Evolutionary conservation across 768 basidiomycete genomes (phyloP).

Genomic region (Rhodotorula kratochvilovae): DNA sequence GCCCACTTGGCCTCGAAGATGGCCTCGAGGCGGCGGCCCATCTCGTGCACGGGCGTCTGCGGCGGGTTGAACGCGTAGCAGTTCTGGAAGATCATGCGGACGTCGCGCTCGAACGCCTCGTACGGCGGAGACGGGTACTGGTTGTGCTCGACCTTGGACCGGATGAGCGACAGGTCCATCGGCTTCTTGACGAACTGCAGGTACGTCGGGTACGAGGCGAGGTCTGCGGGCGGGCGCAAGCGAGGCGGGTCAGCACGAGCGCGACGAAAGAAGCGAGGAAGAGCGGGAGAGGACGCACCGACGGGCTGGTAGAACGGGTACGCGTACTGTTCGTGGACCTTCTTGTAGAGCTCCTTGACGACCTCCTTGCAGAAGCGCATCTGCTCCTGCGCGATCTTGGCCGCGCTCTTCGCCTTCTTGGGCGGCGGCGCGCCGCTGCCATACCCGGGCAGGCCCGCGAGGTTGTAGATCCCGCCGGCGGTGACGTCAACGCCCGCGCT

Average conservation of each 20-base stretch:
- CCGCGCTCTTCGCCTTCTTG: conserved; percentile 25
- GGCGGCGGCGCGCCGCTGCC: conserved; percentile 26
- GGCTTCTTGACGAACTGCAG: conserved; percentile 84
- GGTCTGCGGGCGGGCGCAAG: conserved; percentile 55
- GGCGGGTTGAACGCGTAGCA: conserved; percentile 87
- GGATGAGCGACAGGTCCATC: conserved; percentile 90
- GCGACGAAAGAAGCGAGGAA: background rate
- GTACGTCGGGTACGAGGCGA: conserved; percentile 68
- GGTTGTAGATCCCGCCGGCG: conserved; percentile 47
- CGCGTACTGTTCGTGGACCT: conserved; percentile 68
- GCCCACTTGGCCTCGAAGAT: conserved; percentile 92
- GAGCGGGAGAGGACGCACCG: conserved; percentile 56
- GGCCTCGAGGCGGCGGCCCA: conserved; percentile 76
- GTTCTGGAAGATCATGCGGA: conserved; percentile 91
- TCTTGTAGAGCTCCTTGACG: conserved; percentile 68
- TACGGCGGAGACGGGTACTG: conserved; percentile 64
- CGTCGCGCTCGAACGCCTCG: conserved; percentile 77
- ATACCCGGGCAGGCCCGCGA: conserved; percentile 60
- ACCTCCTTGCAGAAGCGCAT: conserved; percentile 75
- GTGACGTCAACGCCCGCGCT: conserved; percentile 48
- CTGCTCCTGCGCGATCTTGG: conserved; percentile 67
- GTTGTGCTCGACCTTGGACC: conserved; percentile 69
- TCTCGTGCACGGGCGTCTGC: conserved; percentile 77
- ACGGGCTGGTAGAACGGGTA: conserved; percentile 91
- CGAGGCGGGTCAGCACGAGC: background rate